A percentile compares a stretch with the other conserved stretches of the same genome.
These are phyloP conservation scores for Xanthoparmelia taractica DNA, from an alignment of 495 filamentous ascomycete genomes.

Conservation along the genomic window DNA sequence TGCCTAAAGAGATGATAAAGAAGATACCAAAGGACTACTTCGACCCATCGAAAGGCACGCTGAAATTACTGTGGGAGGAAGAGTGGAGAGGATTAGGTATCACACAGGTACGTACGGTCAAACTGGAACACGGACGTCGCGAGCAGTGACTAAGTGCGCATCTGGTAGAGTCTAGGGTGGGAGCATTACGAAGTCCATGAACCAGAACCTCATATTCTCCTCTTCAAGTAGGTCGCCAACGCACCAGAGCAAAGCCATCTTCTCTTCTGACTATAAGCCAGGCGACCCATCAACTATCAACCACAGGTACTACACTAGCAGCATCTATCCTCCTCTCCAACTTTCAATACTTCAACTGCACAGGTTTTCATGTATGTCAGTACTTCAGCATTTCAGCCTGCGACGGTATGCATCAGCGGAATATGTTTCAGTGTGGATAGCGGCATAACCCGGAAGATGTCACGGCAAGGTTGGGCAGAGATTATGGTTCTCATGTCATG, in stretches of 20 bases:
- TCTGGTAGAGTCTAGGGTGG: conserved; percentile 81
- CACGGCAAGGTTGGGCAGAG: conserved; percentile 10
- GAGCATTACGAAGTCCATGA: conserved; percentile 99
- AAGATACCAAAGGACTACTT: conserved; percentile 94
- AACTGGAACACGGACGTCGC: background rate
- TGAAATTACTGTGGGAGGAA: conserved; percentile 96
- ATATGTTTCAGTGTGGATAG: conserved; percentile 16
- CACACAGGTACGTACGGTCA: conserved; percentile 60
- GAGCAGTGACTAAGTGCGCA: conserved; percentile 24
- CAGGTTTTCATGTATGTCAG: conserved; percentile 6
- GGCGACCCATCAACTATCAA: conserved; percentile 81
- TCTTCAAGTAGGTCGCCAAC: conserved; percentile 75
- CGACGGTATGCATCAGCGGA: conserved; percentile 11
- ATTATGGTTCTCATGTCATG: conserved; percentile 6
- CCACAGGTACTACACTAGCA: conserved; percentile 41
- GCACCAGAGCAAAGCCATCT: background rate
- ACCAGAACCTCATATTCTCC: conserved; percentile 92
- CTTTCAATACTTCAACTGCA: background rate
- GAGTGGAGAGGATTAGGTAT: conserved; percentile 96
- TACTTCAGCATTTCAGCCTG: conserved; percentile 10
- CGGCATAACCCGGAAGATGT: conserved; percentile 1
- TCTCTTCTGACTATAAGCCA: conserved; percentile 29
- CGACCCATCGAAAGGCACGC: conserved; percentile 76
- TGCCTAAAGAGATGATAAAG: conserved; percentile 97
- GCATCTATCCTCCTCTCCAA: background rate